A percentile compares a stretch with the other conserved stretches of the same genome.
phyloP scores from a whole-genome alignment of 306 rosid species.

The Adenanthera pavonina region DNA sequence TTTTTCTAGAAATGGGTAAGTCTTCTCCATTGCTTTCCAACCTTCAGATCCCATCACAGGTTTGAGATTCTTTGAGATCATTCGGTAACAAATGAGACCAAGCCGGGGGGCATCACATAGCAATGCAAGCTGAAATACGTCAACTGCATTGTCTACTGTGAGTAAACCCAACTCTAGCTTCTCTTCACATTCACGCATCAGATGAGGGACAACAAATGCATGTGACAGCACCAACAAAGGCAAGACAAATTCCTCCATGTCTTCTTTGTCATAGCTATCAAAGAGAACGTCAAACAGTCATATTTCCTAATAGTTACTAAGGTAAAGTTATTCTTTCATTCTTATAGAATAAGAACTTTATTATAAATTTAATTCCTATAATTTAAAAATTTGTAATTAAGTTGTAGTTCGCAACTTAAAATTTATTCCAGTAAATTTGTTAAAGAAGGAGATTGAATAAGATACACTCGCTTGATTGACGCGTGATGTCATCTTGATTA shows the following conservation, averaged over 20 bases:
- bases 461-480: too few relatives aligned
- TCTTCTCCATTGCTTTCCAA: constrained; percentile 74
- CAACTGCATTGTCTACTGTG: constrained; percentile 65
- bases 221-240: constrained; percentile 80
- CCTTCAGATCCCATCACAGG: constrained; percentile 63
- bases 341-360: too few relatives aligned
- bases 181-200: constrained; percentile 72
- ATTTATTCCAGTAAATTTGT: too few relatives aligned
- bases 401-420: too few relatives aligned
- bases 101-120: constrained; percentile 84
- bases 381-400: too few relatives aligned
- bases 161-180: constrained; percentile 58
- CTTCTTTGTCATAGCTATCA: constrained; percentile 65
- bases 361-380: too few relatives aligned
- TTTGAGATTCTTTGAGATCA: constrained; percentile 60
- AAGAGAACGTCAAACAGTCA: neutral
- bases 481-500: too few relatives aligned
- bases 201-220: constrained; percentile 66
- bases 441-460: too few relatives aligned
- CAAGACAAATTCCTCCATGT: constrained; percentile 69
- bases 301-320: neutral
- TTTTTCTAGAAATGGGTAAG: constrained; percentile 74
- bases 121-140: constrained; percentile 75
- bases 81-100: constrained; percentile 73
- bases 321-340: too few relatives aligned